phyloP scores from a whole-genome alignment of 2,329 filamentous ascomycete species.

The Calonectria ilicicola region DNA sequence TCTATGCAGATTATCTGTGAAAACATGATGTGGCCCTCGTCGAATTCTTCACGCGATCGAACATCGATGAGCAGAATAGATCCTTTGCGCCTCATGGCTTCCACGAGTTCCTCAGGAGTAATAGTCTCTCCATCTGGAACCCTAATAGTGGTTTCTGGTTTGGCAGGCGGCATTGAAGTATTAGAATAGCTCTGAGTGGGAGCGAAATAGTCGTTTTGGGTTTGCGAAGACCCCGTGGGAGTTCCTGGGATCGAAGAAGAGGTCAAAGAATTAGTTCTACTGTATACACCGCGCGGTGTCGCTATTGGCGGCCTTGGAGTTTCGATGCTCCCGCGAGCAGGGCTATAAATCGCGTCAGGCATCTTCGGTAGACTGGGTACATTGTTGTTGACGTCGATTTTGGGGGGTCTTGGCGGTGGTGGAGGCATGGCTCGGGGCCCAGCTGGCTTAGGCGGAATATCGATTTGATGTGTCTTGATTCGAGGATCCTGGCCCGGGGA shows the following conservation, averaged over 20 bases:
- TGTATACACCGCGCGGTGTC: conserved; percentile 73
- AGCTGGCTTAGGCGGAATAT: conserved; percentile 48
- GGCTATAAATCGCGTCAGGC: conserved; percentile 82
- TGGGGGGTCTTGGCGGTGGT: conserved; percentile 57
- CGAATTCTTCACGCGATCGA: conserved; percentile 81
- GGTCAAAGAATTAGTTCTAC: conserved; percentile 67
- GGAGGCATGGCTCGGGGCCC: conserved; percentile 67
- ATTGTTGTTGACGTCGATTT: conserved; percentile 63
- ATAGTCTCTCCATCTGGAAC: conserved; percentile 70
- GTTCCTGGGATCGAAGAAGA: conserved; percentile 51
- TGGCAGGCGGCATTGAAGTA: conserved; percentile 44
- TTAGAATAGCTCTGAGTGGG: conserved; percentile 44
- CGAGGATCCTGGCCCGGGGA: conserved; percentile 63
- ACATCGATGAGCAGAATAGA: conserved; percentile 89
- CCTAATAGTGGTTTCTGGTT: conserved; percentile 57
- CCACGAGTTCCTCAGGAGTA: conserved; percentile 76
- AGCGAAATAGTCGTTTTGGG: conserved; percentile 49
- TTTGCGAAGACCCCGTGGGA: conserved; percentile 42
- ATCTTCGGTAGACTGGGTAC: conserved; percentile 73
- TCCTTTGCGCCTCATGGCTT: conserved; percentile 69
- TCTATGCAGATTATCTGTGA: conserved; percentile 91
- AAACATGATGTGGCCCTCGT: conserved; percentile 89
- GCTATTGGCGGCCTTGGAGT: conserved; percentile 74
- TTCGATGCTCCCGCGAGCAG: conserved; percentile 78
- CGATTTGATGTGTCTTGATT: conserved; percentile 62